Base-by-base conservation (phyloP, 202 grass and related monocot genomes). In the Schoenoplectus tabernaemontani region DNA sequence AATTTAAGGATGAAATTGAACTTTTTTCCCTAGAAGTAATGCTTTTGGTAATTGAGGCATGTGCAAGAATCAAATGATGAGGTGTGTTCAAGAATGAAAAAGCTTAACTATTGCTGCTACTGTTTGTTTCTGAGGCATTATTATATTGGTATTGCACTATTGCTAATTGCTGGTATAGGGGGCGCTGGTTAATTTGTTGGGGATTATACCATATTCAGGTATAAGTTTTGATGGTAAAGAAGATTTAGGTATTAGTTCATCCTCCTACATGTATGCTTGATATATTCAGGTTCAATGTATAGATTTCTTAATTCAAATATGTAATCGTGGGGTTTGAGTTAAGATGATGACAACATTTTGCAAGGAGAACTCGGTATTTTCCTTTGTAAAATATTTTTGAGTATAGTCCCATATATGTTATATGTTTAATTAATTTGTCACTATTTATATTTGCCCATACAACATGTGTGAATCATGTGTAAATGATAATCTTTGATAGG, bases 401-500 rank as follows among this genome's bases (percentile, higher is more conserved):
- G 48, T 51, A 13, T 0, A 81, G 26, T 72, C 23, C 46, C 15
- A 34, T 34, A 0, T 15, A 53, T 34, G 69, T 50, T 24, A n/a
- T n/a, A 6, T 20, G 19, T 20, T 16, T 38, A 3, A 19, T 0
- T n/a, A 74, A 19, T 19, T 50, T 85, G 37, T 87, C 57, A 63
- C 26, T 57, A 63, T 61, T 59, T 58, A 66, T 64, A 82, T 69
- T 78, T 51, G 47, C 56, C 48, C 36, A 16, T 11, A 26, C 79
- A 17, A 33, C 12, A 4, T 46, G 51, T 53, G 2, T 51, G 23
- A 74, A 53, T 17, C 12, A 26, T 17, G 13, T 74, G 46, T 74
- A 51, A 54, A 54, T 19, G 13, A 56, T 56, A 33, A 54, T 5
- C 9, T 76, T n/a, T 76, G 39, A 46, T 80, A 99, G 96, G 83